Evolutionary conservation across 2,329 filamentous ascomycete species (phyloP), one percentile per base, ranked within the genome.

Genomic region (Incumbomyces delicatus): DNA sequence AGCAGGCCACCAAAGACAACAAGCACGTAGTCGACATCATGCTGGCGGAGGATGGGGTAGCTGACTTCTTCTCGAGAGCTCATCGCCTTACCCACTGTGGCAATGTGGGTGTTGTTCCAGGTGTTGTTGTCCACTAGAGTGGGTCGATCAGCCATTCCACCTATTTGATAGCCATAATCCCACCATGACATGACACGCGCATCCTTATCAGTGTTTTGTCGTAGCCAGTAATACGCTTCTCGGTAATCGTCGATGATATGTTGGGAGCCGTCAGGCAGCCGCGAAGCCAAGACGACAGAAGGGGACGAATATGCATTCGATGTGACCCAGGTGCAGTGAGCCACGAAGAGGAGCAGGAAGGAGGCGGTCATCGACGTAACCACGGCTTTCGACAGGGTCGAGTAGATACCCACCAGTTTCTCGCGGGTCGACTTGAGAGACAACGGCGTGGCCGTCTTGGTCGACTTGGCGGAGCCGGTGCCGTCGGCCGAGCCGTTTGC

Each of bases 161-260:
- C 92, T 66, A 98, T 98, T 71, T 98, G 92, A 72, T 98, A 98
- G 55, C 92, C 92, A 61, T 98, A 98, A 65, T 98, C 92, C 92
- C 92, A 98, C 92, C 92, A 98, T 1, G 89, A 92, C 90, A 96
- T 96, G 63, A 98, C 85, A 77, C 96, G 98, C 62, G 94, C 89
- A 59, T 95, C 86, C 56, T 90, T 78, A 50, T 83, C 77, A 8
- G 94, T 98, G 73, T 98, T 98, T 68, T 98, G 92, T 53, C 92
- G 85, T 41, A 98, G 81, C 92, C 92, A 98, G 71, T 98, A 94
- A 71, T 98, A 98, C 1, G 92, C 92, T 76, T 98, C 92, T 62
- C 92, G 85, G 72, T 98, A 98, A 66, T 98, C 92, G 62, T 98
- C 92, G 60, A 98, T 98, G 64, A 98, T 98, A 69, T 94, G 89